Base-by-base conservation (phyloP, 2,329 filamentous ascomycete species). In the Pseudogymnoascus sp. region DNA sequence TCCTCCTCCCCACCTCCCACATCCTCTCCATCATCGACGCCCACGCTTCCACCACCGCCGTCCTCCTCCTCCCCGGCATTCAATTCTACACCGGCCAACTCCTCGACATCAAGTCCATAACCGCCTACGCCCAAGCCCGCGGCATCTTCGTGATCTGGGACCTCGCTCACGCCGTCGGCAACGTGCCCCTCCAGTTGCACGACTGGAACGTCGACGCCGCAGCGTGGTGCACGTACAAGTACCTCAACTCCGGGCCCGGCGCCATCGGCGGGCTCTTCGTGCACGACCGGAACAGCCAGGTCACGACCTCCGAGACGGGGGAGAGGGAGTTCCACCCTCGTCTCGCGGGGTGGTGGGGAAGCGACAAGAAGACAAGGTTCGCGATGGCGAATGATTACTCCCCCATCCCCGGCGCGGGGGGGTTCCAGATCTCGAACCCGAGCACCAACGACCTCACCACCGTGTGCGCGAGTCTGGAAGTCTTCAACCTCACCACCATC, bases 151-250 rank as follows among this genome's bases (percentile, higher is more conserved):
- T 91, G 37, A 87, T 89, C 57, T 93, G 88, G 88, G 89, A 93
- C 70, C 84, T 91, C 50, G 89, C 89, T 0, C 89, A 93, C 71
- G 88, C 88, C 3, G 86, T 81, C 14, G 89, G 89, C 16, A 93
- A 93, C 68, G 87, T 92, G 1, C 83, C 86, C 1, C 73, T 92
- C 18, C 75, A 80, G 59, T 78, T 93, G 7, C 87, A 91, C 69
- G 84, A 88, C 66, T 92, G 89, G 89, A 79, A 87, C 60, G 88
- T 91, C 39, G 89, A 93, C 70, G 91, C 77, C 1, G 89, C 89
- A 4, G 87, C 80, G 7, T 93, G 89, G 89, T 93, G 89, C 71
- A 87, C 82, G 62, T 93, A 93, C 76, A 93, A 93, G 72, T 93
- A 92, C 71, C 79, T 93, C 63, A 92, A 91, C 70, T 81, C 83